Evolutionary conservation across 139 green algal species (phyloP), one percentile per base, ranked within the genome.

Genomic region (Microglena sp.): DNA sequence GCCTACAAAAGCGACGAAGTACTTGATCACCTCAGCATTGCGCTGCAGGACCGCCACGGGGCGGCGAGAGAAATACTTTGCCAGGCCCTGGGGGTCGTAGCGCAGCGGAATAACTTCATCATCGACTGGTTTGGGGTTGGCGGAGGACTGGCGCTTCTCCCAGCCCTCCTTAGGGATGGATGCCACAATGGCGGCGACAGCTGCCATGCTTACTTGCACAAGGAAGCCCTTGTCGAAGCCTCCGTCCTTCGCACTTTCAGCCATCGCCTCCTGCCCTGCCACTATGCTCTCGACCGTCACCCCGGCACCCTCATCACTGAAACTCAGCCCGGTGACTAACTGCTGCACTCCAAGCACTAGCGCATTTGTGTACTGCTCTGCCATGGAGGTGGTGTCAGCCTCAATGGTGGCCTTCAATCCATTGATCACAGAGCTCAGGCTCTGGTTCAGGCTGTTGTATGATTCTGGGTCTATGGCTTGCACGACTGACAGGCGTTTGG

Each of bases 291-390:
- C n/a, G n/a, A n/a, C n/a, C n/a, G n/a, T n/a, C n/a, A n/a, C n/a
- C n/a, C n/a, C n/a, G n/a, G n/a, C n/a, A n/a, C n/a, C n/a, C 18
- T 34, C 5, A 5, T 27, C 32, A 18, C 2, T 58, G 32, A 67
- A 33, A 15, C 45, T 31, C 7, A 29, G 28, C 18, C 45, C 67
- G 22, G 66, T 33, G 7, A 79, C 64, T 2, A 79, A 68, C 68
- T 79, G 73, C 64, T 79, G 73, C 58, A 79, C 73, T 2, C 73
- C 73, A 22, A 79, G 60, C 27, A 79, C 73, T 24, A 79, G 68
- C 26, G 73, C 73, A 24, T 65, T 79, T 36, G 68, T 79, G 64
- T 63, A 75, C 35, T 46, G 45, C 30, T 31, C 28, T 26, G 31
- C 45, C 21, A 32, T 32, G 24, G 1, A 0, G 30, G 28, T 36